A percentile compares a stretch with the other conserved stretches of the same genome.
These are phyloP conservation scores for Sporothrix humicola DNA, from an alignment of 2,329 filamentous ascomycete genomes.

Conservation along the genomic window DNA sequence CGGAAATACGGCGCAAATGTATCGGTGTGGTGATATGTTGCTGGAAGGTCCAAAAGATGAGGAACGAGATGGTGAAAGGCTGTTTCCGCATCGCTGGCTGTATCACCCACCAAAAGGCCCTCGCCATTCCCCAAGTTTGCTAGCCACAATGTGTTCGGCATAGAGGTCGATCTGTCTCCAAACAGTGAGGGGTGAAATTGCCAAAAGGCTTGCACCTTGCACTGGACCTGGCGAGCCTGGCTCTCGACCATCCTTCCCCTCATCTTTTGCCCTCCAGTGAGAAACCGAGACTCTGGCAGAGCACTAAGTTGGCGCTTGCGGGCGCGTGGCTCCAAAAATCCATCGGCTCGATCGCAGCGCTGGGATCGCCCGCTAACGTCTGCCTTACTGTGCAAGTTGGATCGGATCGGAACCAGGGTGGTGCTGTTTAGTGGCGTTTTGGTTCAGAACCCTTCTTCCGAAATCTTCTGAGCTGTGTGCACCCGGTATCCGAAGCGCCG, in stretches of 20 bases:
- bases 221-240: not conserved
- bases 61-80: not conserved
- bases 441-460: conserved; percentile 9
- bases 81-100: not conserved
- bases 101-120: conserved; percentile 1
- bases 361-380: conserved; percentile 23
- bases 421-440: not conserved
- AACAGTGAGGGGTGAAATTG: not conserved
- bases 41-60: too few relatives aligned
- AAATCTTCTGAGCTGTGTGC: not conserved
- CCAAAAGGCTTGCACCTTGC: not conserved
- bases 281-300: conserved; percentile 12
- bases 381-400: not conserved
- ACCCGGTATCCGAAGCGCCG: conserved; percentile 28
- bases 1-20: conserved; percentile 13
- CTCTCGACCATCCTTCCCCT: not conserved
- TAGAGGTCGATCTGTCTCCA: not conserved
- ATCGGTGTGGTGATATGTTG: not conserved
- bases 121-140: not conserved
- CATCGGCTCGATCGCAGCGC: conserved; percentile 25
- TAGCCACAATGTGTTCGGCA: not conserved
- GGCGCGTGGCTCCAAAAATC: conserved; percentile 11
- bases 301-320: not conserved
- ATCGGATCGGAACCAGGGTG: conserved; percentile 24
- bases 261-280: not conserved